Evolutionary conservation across 345 rosid species (phyloP), one percentile per base, ranked within the genome.

Genomic region (Pelargonium nanum): DNA sequence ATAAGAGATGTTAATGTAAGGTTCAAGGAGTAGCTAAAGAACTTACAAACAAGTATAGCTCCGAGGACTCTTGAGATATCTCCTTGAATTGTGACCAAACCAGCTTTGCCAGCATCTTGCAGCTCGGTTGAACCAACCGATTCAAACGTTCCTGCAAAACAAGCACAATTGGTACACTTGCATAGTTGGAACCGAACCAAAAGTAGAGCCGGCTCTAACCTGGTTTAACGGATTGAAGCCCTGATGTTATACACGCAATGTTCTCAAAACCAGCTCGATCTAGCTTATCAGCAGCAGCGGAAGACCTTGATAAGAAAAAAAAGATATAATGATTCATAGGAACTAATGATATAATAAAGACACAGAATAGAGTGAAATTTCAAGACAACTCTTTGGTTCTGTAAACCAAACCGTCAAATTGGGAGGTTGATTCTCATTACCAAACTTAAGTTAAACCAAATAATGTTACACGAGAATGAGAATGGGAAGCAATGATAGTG

Each of bases 81-180:
- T 65, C 97, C 97, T 84, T 91, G 97, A 64, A 91, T 24, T 15
- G 91, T 86, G 45, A 86, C 68, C 74, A 91, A 78, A 65, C 96
- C 98, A 30, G 95, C 96, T 83, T 91, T 91, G 56, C 98, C 96
- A 26, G 96, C 96, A 62, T 86, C 62, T 77, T 83, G 86, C 67
- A 91, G 67, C 78, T 88, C 90, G 0, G 82, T 75, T 19, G 82
- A 54, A 53, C 96, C 96, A 20, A 85, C 78, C 0, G 93, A 72
- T 24, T 92, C 95, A 60, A 86, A 92, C 32, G 74, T 89, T 55
- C 93, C 98, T 92, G 75, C 62, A 68, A 44, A 51, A 26, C 50
- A 54, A 60, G n/a, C 6, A 15, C 25, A 22, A 17, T n/a, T n/a
- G n/a, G n/a, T n/a, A n/a, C n/a, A 1, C 51, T 26, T 22, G 1